phyloP scores from a whole-genome alignment of 2,329 filamentous ascomycete species.

The Diaporthe sp. region DNA sequence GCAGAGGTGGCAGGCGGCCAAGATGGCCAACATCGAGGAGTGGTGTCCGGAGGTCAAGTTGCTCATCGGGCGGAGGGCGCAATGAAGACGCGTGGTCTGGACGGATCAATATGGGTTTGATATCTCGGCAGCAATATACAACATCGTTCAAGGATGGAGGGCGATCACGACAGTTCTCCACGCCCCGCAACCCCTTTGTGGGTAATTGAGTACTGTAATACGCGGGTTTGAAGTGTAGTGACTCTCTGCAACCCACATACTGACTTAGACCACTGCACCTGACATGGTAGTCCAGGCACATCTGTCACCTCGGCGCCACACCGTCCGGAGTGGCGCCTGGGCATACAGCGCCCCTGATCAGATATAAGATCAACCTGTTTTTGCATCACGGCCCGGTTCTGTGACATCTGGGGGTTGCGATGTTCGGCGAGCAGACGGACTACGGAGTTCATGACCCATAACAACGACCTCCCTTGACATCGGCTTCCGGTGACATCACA shows the following conservation, averaged over 20 bases:
- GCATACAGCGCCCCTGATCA: neutral
- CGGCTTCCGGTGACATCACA: neutral
- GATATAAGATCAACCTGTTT: conserved; percentile 1
- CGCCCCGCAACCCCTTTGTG: neutral
- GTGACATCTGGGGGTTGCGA: neutral
- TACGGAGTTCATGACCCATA: neutral
- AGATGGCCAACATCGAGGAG: conserved; percentile 37
- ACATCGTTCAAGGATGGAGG: neutral
- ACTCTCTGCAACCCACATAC: neutral
- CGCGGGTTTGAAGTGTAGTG: neutral
- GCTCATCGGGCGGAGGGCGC: conserved; percentile 40
- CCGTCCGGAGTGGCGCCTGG: neutral
- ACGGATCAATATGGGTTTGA: neutral
- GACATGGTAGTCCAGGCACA: neutral
- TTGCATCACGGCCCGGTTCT: conserved; percentile 14
- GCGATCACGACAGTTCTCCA: conserved; percentile 1
- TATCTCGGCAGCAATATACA: neutral
- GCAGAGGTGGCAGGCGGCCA: conserved; percentile 41
- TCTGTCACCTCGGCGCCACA: conserved; percentile 1
- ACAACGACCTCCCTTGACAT: conserved; percentile 11
- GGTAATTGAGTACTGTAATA: neutral
- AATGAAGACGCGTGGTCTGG: neutral
- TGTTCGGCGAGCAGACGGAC: neutral
- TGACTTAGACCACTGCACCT: neutral
- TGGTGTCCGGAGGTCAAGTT: conserved; percentile 43